Evolutionary conservation across 768 basidiomycete genomes (phyloP).

Genomic region (Lentinula boryana): DNA sequence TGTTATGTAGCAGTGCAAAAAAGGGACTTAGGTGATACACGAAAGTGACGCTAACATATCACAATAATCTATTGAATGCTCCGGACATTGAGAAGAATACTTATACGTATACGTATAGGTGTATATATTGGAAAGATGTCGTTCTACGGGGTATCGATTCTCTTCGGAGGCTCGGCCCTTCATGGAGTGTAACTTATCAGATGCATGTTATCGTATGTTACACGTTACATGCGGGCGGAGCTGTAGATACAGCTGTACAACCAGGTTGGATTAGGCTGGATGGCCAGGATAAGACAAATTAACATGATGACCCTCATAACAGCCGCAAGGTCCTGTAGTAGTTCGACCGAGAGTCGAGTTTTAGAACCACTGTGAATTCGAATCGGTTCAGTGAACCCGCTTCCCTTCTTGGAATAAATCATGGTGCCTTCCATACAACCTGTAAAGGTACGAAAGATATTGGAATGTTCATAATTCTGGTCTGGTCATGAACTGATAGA

Average conservation of each 20-base stretch:
- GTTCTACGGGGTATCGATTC: background rate
- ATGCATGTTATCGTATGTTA: background rate
- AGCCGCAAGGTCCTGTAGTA: background rate
- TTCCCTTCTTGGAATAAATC: background rate
- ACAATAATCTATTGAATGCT: background rate
- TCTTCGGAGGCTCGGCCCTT: background rate
- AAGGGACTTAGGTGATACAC: background rate
- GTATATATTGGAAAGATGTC: too few species aligned
- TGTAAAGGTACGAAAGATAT: background rate
- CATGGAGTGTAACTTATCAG: background rate
- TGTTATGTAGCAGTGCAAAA: background rate
- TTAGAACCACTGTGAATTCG: background rate
- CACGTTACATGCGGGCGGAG: background rate
- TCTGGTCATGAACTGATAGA: background rate
- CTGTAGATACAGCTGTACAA: background rate
- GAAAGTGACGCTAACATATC: background rate
- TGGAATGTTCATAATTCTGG: background rate
- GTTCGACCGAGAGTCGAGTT: background rate
- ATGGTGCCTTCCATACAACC: background rate
- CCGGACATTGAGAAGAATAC: background rate
- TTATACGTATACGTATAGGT: background rate
- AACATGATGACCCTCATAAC: background rate
- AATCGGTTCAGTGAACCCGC: background rate
- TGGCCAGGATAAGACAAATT: constrained; percentile 2
- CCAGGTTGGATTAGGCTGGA: constrained; percentile 1